Conservation (phyloP, 2,329 filamentous ascomycete genomes). For the Geosmithia putterillii region DNA sequence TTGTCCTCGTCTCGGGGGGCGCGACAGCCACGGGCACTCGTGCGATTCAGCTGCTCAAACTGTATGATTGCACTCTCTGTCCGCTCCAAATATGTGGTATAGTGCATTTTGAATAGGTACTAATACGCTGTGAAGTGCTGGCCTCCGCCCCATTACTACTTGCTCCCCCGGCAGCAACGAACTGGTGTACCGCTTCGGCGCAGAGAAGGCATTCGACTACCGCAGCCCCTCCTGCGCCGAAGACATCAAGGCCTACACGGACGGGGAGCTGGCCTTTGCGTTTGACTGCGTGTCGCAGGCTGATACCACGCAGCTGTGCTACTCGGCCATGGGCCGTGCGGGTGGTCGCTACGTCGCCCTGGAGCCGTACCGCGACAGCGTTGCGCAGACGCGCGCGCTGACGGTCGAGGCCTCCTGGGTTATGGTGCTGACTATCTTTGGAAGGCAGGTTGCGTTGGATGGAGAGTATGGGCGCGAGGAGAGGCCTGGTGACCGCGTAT, state of each 20-base stretch:
- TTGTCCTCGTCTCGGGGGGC: constrained; percentile 32
- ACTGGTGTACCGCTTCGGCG: constrained; percentile 27
- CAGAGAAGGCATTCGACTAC: constrained; percentile 32
- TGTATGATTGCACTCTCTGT: constrained; percentile 8
- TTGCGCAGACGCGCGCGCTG: background rate
- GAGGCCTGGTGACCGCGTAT: background rate
- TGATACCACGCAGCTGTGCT: constrained; percentile 21
- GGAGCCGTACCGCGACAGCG: constrained; percentile 8
- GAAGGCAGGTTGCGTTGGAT: background rate
- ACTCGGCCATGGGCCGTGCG: constrained; percentile 19
- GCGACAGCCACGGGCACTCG: constrained; percentile 26
- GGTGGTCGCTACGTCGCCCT: constrained; percentile 24
- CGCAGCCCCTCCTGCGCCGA: constrained; percentile 15
- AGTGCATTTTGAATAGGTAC: too few relatives aligned
- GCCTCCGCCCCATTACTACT: constrained; percentile 27
- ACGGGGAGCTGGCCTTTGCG: constrained; percentile 20
- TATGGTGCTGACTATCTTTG: background rate
- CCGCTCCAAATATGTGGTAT: too few relatives aligned
- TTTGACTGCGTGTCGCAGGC: constrained; percentile 28
- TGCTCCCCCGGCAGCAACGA: constrained; percentile 28
- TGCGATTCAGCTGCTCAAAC: constrained; percentile 27
- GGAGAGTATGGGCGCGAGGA: background rate
- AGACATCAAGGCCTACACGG: constrained; percentile 23
- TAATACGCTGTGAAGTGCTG: constrained; percentile 13
- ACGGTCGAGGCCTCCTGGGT: background rate